These are phyloP conservation scores for Cladorrhinum sp. DNA, from an alignment of 2,329 filamentous ascomycete genomes.

Conservation along the genomic window DNA sequence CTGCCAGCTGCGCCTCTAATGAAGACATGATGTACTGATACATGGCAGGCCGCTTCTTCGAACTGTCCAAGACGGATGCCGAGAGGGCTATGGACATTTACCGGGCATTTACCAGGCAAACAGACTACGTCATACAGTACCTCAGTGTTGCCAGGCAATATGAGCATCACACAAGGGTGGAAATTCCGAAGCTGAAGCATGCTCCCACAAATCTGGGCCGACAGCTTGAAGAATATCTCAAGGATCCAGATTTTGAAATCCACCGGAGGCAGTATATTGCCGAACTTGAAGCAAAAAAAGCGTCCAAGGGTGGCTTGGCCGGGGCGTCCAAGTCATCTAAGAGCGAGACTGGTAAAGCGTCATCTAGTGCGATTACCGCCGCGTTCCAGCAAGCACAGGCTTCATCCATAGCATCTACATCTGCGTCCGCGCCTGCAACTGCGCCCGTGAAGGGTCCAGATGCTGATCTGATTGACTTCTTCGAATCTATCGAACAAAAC, in stretches of 20 bases:
- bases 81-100: constrained; percentile 91
- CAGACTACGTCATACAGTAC: constrained; percentile 88
- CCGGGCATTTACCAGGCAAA: constrained; percentile 86
- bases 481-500: constrained; percentile 87
- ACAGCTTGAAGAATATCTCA: constrained; percentile 89
- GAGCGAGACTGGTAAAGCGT: constrained; percentile 37
- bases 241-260: constrained; percentile 91
- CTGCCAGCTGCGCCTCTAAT: not conserved
- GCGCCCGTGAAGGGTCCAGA: constrained; percentile 59
- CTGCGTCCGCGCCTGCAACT: constrained; percentile 29
- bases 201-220: constrained; percentile 87
- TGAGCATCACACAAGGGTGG: constrained; percentile 85
- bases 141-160: constrained; percentile 83
- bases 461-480: constrained; percentile 88
- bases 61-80: constrained; percentile 93
- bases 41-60: constrained; percentile 83
- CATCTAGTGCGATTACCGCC: constrained; percentile 36
- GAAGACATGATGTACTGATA: constrained; percentile 24
- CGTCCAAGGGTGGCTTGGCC: constrained; percentile 36
- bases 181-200: constrained; percentile 96
- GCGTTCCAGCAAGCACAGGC: constrained; percentile 28
- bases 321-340: constrained; percentile 33
- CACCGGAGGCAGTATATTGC: constrained; percentile 89
- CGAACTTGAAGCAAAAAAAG: constrained; percentile 70
- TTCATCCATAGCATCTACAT: not conserved